phyloP scores from a whole-genome alignment of 73 alveolate species.

The Symbiodinium pilosum region DNA sequence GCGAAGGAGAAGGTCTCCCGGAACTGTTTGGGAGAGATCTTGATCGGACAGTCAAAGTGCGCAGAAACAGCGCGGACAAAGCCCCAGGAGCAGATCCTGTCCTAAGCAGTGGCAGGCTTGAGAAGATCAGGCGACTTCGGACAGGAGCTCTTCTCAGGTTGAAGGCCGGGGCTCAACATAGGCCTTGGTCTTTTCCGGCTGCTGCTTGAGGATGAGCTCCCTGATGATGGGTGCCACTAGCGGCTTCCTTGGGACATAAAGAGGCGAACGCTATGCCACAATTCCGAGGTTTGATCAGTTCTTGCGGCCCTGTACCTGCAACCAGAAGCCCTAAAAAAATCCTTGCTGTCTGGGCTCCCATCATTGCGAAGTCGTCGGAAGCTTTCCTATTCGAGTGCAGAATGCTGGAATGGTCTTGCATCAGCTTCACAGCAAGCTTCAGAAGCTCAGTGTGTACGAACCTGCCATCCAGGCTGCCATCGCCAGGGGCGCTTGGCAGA shows the following conservation, averaged over 20 bases:
- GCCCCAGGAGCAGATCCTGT: constrained; percentile 38
- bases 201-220: constrained; percentile 80
- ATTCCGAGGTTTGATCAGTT: no score
- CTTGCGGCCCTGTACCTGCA: no score
- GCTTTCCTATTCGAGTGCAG: no score
- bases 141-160: neutral
- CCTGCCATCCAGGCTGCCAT: constrained; percentile 67
- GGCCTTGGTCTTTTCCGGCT: constrained; percentile 55
- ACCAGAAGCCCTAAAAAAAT: no score
- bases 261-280: neutral
- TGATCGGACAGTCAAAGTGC: constrained; percentile 69
- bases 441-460: no score
- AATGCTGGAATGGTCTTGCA: no score
- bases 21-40: constrained; percentile 54
- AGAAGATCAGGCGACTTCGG: no score
- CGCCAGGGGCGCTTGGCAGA: constrained; percentile 59
- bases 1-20: constrained; percentile 33
- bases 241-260: neutral
- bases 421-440: no score
- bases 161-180: constrained; percentile 29
- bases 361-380: constrained; percentile 55
- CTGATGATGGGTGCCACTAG: constrained; percentile 80
- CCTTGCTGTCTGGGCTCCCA: constrained; percentile 1
- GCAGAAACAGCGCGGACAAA: constrained; percentile 63
- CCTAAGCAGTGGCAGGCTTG: constrained; percentile 9